A percentile compares a stretch with the other conserved stretches of the same genome.
Evolutionary conservation across 2,329 filamentous ascomycete genomes (phyloP).

Genomic region (Leptodontidium sp.): DNA sequence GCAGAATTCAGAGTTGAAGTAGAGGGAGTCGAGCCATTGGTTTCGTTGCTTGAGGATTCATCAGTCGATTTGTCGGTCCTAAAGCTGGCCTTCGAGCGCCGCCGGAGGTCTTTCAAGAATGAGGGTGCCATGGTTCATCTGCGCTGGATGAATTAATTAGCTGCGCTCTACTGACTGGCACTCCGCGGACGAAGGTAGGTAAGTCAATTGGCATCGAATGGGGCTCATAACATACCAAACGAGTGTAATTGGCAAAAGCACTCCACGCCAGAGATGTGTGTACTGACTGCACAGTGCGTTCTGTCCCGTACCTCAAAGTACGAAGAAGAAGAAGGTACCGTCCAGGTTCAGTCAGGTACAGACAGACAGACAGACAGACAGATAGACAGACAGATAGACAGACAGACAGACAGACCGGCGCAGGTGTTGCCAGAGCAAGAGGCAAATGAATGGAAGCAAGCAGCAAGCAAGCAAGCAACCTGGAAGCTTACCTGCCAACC

Average conservation of each 20-base stretch:
- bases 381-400: not conserved
- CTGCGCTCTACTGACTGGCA: slow-evolving; percentile 6
- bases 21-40: slow-evolving; percentile 61
- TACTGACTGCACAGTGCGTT: not conserved
- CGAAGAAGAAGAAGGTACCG: not conserved
- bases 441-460: not conserved
- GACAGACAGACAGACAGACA: not conserved
- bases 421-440: not conserved
- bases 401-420: not conserved
- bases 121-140: slow-evolving; percentile 61
- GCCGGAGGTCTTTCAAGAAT: slow-evolving; percentile 79
- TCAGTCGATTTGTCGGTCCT: slow-evolving; percentile 69
- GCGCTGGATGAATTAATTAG: slow-evolving; percentile 16
- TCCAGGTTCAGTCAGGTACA: not conserved
- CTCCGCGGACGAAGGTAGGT: not conserved
- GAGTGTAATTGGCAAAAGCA: slow-evolving; percentile 17
- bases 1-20: slow-evolving; percentile 68
- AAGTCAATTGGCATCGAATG: not conserved
- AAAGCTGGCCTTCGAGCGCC: slow-evolving; percentile 79
- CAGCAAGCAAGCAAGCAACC: not conserved
- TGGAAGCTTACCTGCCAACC: not conserved
- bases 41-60: slow-evolving; percentile 58
- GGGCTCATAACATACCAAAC: slow-evolving; percentile 18
- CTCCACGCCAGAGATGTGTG: not conserved
- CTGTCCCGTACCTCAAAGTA: not conserved